Conservation (phyloP, 2,329 filamentous ascomycete species). For the Colletotrichum filicis region DNA sequence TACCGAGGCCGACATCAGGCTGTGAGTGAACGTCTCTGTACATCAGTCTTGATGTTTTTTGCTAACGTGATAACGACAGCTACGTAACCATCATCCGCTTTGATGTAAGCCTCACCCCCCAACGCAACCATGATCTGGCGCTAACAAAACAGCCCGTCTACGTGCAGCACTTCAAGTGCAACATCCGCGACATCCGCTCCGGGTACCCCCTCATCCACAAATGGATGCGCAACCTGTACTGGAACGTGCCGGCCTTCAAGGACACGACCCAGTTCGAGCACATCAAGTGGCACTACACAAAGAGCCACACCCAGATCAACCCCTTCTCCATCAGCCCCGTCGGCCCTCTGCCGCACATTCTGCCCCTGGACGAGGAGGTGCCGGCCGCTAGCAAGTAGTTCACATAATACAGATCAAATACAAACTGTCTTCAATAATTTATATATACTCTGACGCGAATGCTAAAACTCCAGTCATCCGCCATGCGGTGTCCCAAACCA, state of each 20-base stretch:
- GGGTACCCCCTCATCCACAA: slow-evolving; percentile 84
- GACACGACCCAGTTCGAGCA: slow-evolving; percentile 93
- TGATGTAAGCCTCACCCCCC: slow-evolving; percentile 55
- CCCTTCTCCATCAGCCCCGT: slow-evolving; percentile 81
- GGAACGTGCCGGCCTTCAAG: slow-evolving; percentile 81
- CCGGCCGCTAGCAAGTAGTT: slow-evolving; percentile 54
- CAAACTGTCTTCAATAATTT: neutral
- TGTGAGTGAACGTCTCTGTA: slow-evolving; percentile 55
- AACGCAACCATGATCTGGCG: neutral
- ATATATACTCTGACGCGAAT: slow-evolving; percentile 1
- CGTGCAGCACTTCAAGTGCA: slow-evolving; percentile 90
- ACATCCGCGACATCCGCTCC: slow-evolving; percentile 83
- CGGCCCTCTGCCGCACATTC: slow-evolving; percentile 84
- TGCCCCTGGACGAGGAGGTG: slow-evolving; percentile 84
- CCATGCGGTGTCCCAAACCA: neutral
- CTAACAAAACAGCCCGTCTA: slow-evolving; percentile 67
- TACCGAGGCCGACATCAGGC: slow-evolving; percentile 84
- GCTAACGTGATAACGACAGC: slow-evolving; percentile 41
- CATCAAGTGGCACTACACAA: slow-evolving; percentile 83
- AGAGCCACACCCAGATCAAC: slow-evolving; percentile 74
- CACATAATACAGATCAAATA: too few species aligned
- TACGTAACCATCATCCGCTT: slow-evolving; percentile 80
- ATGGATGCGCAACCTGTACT: slow-evolving; percentile 88
- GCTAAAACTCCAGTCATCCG: neutral
- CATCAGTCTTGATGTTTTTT: neutral